Conservation (phyloP, 805 yeast species). For the Henningerozyma blattae region DNA sequence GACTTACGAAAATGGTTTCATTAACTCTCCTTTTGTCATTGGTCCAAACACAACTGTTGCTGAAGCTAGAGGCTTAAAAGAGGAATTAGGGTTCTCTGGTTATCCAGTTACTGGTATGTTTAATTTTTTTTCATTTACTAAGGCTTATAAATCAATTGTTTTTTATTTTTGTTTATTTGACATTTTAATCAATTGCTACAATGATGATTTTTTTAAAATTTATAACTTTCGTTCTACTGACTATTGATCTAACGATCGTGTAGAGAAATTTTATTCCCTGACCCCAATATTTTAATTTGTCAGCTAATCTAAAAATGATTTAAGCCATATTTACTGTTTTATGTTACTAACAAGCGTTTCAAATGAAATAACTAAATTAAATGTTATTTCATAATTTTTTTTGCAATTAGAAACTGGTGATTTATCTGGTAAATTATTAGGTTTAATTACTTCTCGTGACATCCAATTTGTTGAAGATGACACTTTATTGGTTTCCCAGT, state of each 20-base stretch:
- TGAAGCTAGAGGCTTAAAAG: constrained; percentile 63
- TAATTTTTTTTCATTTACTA: constrained; percentile 2
- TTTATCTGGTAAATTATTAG: constrained; percentile 80
- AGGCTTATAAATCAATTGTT: background rate
- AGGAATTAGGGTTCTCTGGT: constrained; percentile 79
- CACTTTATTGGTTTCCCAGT: constrained; percentile 47
- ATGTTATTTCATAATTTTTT: too few relatives aligned
- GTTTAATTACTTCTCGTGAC: constrained; percentile 95
- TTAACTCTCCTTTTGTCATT: constrained; percentile 84
- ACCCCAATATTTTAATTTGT: too few relatives aligned
- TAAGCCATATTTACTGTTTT: too few relatives aligned
- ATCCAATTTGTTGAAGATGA: constrained; percentile 84
- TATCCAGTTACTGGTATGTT: constrained; percentile 99
- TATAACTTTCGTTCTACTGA: constrained; percentile 99
- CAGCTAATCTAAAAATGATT: too few relatives aligned
- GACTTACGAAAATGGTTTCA: constrained; percentile 95
- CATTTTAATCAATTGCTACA: background rate
- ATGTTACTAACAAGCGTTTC: too few relatives aligned
- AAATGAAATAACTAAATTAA: too few relatives aligned
- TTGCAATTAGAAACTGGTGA: constrained; percentile 59
- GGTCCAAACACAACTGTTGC: constrained; percentile 67
- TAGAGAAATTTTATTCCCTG: constrained; percentile 51
- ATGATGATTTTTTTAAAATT: constrained; percentile 43
- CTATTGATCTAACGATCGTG: constrained; percentile 92
- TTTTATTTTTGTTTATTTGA: constrained; percentile 1